Evolutionary conservation across 371 early-diverging fungal species (phyloP).

Genomic region (Actinomortierella wolfii): DNA sequence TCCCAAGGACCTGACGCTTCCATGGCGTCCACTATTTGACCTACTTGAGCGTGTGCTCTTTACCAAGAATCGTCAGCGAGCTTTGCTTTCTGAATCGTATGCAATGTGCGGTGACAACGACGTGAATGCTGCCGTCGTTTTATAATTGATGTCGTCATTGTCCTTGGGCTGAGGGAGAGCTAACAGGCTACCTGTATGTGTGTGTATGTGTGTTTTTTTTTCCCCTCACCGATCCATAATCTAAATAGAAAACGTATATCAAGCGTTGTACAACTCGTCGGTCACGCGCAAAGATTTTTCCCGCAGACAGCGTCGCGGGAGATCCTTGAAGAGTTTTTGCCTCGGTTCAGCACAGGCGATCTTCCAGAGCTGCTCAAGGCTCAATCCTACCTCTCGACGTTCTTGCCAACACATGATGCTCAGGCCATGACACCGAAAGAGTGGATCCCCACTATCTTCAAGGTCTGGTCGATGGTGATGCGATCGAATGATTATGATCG

Average conservation of each 20-base stretch:
- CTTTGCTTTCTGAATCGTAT: conserved; percentile 60
- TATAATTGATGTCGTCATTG: no score
- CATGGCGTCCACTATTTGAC: conserved; percentile 80
- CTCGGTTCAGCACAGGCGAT: conserved; percentile 21
- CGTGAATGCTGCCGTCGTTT: no score
- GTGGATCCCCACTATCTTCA: conserved; percentile 84
- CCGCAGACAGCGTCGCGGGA: conserved; percentile 65
- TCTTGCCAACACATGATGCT: conserved; percentile 54
- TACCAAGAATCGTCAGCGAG: conserved; percentile 68
- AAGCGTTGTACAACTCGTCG: no score
- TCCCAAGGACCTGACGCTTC: conserved; percentile 63
- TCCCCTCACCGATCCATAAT: no score
- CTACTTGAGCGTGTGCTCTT: conserved; percentile 57
- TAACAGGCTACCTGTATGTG: no score
- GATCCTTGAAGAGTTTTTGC: conserved; percentile 65
- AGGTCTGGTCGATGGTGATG: conserved; percentile 76
- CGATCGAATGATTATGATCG: conserved; percentile 62
- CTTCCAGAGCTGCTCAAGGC: conserved; percentile 54
- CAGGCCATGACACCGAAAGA: conserved; percentile 49
- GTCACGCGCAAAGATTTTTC: conserved; percentile 58
- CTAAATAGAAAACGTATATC: neutral
- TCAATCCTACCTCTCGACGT: conserved; percentile 66
- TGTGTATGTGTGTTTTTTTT: no score
- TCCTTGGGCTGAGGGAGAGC: no score
- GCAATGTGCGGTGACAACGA: conserved; percentile 2